A percentile compares a stretch with the other conserved stretches of the same genome.
These are phyloP conservation scores for Rhynchospora pubera DNA, from an alignment of 176 grass and related monocot species.

Conservation along the genomic window DNA sequence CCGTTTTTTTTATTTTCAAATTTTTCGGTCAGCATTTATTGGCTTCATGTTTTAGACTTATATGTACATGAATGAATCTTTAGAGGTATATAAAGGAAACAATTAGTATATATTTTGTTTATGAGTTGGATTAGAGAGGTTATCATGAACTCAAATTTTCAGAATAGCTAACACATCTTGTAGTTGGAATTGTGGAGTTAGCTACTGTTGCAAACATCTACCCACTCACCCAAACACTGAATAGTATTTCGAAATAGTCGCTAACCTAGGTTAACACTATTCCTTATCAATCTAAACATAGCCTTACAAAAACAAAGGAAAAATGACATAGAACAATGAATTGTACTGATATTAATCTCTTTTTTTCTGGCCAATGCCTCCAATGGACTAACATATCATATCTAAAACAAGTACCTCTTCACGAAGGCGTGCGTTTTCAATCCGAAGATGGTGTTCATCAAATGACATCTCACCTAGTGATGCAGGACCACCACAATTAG, in stretches of 20 bases:
- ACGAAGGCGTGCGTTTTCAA: slow-evolving; percentile 74
- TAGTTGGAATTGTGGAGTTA: no score
- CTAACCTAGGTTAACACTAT: no score
- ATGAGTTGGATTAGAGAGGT: no score
- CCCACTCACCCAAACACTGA: no score
- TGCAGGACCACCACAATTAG: slow-evolving; percentile 76
- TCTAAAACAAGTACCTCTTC: slow-evolving; percentile 39
- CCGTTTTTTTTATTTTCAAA: background rate
- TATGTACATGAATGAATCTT: background rate
- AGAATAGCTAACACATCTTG: no score
- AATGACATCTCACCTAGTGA: slow-evolving; percentile 85
- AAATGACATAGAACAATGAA: background rate
- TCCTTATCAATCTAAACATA: no score
- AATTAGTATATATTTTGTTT: background rate
- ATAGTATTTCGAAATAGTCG: no score
- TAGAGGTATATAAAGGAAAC: background rate
- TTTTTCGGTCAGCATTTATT: background rate
- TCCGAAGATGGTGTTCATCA: slow-evolving; percentile 71
- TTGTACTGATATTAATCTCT: background rate
- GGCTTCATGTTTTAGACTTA: background rate
- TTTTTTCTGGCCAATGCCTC: background rate
- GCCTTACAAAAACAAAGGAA: background rate
- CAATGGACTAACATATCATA: background rate
- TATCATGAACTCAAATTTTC: no score
- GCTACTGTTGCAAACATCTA: no score